These are phyloP conservation scores for Calycina herbarum DNA, from an alignment of 2,329 filamentous ascomycete species.

Conservation along the genomic window DNA sequence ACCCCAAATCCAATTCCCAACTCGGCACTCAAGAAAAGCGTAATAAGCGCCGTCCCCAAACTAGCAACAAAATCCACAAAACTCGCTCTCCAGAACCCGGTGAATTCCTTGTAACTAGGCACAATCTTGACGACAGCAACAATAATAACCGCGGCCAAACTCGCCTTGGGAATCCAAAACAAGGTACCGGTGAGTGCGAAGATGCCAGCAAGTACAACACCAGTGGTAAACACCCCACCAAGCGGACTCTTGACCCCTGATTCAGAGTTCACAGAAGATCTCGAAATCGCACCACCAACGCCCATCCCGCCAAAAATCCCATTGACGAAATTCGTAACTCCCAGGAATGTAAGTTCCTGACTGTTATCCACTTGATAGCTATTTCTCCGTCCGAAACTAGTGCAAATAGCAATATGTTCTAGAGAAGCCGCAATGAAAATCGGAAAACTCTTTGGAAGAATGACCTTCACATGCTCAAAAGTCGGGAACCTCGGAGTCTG, in stretches of 20 bases:
- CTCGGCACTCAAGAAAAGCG: slow-evolving; percentile 62
- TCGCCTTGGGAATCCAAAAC: slow-evolving; percentile 68
- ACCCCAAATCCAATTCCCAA: slow-evolving; percentile 43
- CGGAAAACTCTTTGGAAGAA: slow-evolving; percentile 55
- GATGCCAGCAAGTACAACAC: slow-evolving; percentile 63
- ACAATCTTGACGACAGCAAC: slow-evolving; percentile 22
- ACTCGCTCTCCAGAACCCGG: slow-evolving; percentile 63
- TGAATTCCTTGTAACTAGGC: slow-evolving; percentile 34
- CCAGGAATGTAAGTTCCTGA: slow-evolving; percentile 65
- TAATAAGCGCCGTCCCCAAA: slow-evolving; percentile 66
- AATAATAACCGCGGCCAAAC: slow-evolving; percentile 61
- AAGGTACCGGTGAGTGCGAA: slow-evolving; percentile 62
- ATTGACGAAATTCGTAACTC: slow-evolving; percentile 62
- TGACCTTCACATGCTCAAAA: slow-evolving; percentile 49
- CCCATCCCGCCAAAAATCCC: slow-evolving; percentile 64
- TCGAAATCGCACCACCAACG: slow-evolving; percentile 64
- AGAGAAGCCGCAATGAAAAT: slow-evolving; percentile 50
- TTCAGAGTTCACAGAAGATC: slow-evolving; percentile 66
- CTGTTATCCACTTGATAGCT: slow-evolving; percentile 63
- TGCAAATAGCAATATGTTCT: slow-evolving; percentile 64
- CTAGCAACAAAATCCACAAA: slow-evolving; percentile 63
- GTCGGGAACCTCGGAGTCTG: slow-evolving; percentile 51
- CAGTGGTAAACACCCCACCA: slow-evolving; percentile 59
- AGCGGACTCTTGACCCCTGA: slow-evolving; percentile 63
- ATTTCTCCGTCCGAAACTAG: slow-evolving; percentile 62